Percentiles rank a stretch among this genome's conserved stretches.
Evolutionary conservation across 1,284 basidiomycete genomes (phyloP).

Genomic region (Schizopora paradoxa): DNA sequence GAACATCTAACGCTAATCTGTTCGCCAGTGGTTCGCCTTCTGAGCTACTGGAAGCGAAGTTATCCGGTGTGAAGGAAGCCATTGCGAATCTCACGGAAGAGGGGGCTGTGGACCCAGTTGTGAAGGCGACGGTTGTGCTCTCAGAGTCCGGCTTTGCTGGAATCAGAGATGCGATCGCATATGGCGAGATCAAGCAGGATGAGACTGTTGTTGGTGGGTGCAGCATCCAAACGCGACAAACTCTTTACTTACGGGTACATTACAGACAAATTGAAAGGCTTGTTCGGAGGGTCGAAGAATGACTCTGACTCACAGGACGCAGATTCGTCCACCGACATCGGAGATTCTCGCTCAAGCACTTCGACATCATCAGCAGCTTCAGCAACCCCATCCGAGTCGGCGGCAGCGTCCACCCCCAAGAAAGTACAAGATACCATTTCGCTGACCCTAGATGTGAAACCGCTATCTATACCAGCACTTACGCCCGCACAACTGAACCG

Average conservation of each 20-base stretch:
- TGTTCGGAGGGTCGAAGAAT: slow-evolving; percentile 51
- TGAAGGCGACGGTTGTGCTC: slow-evolving; percentile 76
- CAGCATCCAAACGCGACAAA: slow-evolving; percentile 9
- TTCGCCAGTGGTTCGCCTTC: slow-evolving; percentile 54
- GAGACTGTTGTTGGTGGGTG: slow-evolving; percentile 65
- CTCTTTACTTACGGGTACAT: slow-evolving; percentile 13
- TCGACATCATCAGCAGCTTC: slow-evolving; percentile 24
- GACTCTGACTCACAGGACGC: slow-evolving; percentile 9
- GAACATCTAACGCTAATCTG: slow-evolving; percentile 4
- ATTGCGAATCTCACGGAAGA: slow-evolving; percentile 69
- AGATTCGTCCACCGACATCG: slow-evolving; percentile 2
- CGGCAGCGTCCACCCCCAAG: slow-evolving; percentile 27
- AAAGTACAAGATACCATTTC: slow-evolving; percentile 47
- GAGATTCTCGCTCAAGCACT: slow-evolving; percentile 10
- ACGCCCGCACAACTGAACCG: slow-evolving; percentile 65
- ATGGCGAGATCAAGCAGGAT: slow-evolving; percentile 66
- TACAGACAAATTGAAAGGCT: slow-evolving; percentile 74
- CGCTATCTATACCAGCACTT: slow-evolving; percentile 67
- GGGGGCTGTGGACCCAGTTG: slow-evolving; percentile 64
- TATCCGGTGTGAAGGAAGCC: slow-evolving; percentile 66
- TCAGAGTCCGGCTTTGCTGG: slow-evolving; percentile 83
- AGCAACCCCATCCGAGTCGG: slow-evolving; percentile 27
- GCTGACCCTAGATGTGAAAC: slow-evolving; percentile 57
- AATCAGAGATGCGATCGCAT: slow-evolving; percentile 70
- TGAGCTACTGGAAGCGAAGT: slow-evolving; percentile 61